Percentiles rank a stretch among this genome's conserved stretches.
Conservation (phyloP, 768 basidiomycete genomes). For the Tulasnella sp. region DNA sequence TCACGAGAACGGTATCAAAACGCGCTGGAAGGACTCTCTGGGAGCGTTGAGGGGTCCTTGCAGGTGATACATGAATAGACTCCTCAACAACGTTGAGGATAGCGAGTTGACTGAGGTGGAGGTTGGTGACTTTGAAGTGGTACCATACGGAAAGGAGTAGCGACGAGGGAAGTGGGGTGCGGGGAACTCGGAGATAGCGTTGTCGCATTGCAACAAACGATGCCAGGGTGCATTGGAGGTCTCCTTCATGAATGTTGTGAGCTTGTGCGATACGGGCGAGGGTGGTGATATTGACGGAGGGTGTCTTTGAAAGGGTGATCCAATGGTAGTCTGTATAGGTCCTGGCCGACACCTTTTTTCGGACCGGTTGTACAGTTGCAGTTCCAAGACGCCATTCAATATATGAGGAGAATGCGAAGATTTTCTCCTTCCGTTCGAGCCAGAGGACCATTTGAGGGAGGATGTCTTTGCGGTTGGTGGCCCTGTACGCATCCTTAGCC, state of each 20-base stretch:
- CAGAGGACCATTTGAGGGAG: conserved; percentile 13
- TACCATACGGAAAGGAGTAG: background rate
- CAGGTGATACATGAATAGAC: background rate
- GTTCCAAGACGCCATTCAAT: background rate
- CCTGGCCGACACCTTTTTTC: background rate
- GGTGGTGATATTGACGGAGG: background rate
- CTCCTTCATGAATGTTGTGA: too few species aligned
- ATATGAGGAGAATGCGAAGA: background rate
- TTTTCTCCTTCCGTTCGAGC: conserved; percentile 21
- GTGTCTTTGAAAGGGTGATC: background rate
- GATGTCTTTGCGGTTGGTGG: conserved; percentile 1
- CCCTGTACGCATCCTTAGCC: conserved; percentile 22
- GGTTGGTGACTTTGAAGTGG: background rate
- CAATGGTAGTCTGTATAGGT: background rate
- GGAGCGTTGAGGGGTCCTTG: background rate
- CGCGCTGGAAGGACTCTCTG: background rate
- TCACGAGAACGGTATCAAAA: conserved; percentile 20
- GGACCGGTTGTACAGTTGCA: background rate
- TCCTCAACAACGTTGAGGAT: background rate
- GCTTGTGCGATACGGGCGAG: too few species aligned
- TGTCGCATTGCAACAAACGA: background rate
- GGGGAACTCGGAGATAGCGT: background rate
- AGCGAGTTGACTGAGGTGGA: background rate
- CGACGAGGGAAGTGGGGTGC: background rate
- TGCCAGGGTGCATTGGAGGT: background rate